Evolutionary conservation across 257 asterid genomes (phyloP), one percentile per base, ranked within the genome.

Genomic region (Gynochthodes officinalis): DNA sequence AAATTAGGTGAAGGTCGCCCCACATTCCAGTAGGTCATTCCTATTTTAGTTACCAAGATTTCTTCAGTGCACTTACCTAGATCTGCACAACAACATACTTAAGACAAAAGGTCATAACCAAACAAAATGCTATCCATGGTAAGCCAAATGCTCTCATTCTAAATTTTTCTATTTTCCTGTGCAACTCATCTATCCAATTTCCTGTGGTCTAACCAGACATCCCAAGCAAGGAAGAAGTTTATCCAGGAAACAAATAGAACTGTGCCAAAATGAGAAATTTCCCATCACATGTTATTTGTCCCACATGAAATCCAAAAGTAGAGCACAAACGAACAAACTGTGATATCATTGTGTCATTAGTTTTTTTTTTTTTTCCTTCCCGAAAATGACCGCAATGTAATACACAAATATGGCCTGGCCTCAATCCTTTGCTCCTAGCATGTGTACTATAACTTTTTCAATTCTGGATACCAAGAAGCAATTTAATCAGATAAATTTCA

Each of bases 251-350:
- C 43, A 32, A 32, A 60, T 43, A 30, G 66, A 60, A 60, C 44
- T 60, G 44, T 60, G 66, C 66, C 66, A 60, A 60, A 60, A 60
- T 60, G 66, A 33, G 66, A 60, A 60, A 60, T 33, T 33, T 16
- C 66, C 66, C 43, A 60, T 4, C 66, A 5, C 35, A 28, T 60
- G 66, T 15, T 40, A 60, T 18, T 14, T 23, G 66, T 60, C 66
- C 66, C 44, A 32, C 32, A 16, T 32, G 44, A 16, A 32, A 7
- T 60, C 39, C 27, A 32, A 32, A 60, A 15, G 32, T 7, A 60
- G 13, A 60, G 27, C 44, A 32, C 66, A 32, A 4, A 32, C 25
- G 43, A 11, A 10, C 43, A 58, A 19, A 12, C 32, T 57, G 16
- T 25, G 18, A 59, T n/a, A n/a, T 33, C 25, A 60, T 27, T 4